Percentiles rank a stretch among this genome's conserved stretches.
Evolutionary conservation across 1,139 yeast genomes (phyloP).

Genomic region (Suhomyces choctaworum): DNA sequence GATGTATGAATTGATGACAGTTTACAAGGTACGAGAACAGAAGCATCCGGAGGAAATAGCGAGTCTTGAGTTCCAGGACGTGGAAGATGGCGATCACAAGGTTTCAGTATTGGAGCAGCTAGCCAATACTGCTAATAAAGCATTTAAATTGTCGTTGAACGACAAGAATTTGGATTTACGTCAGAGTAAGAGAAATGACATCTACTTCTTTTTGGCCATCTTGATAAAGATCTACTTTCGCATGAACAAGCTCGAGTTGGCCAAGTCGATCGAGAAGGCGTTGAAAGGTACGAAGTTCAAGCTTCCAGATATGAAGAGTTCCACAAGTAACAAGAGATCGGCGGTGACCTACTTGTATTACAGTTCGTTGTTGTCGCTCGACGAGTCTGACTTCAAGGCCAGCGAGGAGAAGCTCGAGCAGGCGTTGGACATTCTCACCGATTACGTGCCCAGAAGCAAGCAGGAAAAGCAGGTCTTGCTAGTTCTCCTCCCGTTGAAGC

Average conservation of each 20-base stretch:
- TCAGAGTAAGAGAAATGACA: slow-evolving; percentile 60
- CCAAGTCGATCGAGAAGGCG: slow-evolving; percentile 77
- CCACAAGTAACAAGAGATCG: slow-evolving; percentile 49
- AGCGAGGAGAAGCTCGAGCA: slow-evolving; percentile 51
- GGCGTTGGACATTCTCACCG: slow-evolving; percentile 45
- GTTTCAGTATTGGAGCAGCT: slow-evolving; percentile 46
- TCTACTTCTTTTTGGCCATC: slow-evolving; percentile 72
- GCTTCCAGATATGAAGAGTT: slow-evolving; percentile 53
- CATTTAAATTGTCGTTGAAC: slow-evolving; percentile 76
- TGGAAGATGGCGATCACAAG: slow-evolving; percentile 13
- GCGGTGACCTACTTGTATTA: slow-evolving; percentile 65
- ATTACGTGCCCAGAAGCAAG: slow-evolving; percentile 24
- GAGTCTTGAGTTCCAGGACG: slow-evolving; percentile 14
- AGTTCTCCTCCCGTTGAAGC: slow-evolving; percentile 55
- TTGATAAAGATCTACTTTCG: slow-evolving; percentile 72
- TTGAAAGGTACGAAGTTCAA: slow-evolving; percentile 52
- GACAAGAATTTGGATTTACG: slow-evolving; percentile 62
- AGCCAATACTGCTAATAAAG: slow-evolving; percentile 68
- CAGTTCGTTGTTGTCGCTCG: slow-evolving; percentile 61
- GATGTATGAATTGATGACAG: slow-evolving; percentile 55
- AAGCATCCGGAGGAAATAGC: slow-evolving; percentile 32
- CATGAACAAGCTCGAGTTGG: slow-evolving; percentile 70
- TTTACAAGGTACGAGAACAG: slow-evolving; percentile 40
- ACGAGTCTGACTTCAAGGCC: slow-evolving; percentile 56
- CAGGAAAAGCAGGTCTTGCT: slow-evolving; percentile 46